Base-by-base conservation (phyloP, 306 rosid species). In the Parietaria judaica region DNA sequence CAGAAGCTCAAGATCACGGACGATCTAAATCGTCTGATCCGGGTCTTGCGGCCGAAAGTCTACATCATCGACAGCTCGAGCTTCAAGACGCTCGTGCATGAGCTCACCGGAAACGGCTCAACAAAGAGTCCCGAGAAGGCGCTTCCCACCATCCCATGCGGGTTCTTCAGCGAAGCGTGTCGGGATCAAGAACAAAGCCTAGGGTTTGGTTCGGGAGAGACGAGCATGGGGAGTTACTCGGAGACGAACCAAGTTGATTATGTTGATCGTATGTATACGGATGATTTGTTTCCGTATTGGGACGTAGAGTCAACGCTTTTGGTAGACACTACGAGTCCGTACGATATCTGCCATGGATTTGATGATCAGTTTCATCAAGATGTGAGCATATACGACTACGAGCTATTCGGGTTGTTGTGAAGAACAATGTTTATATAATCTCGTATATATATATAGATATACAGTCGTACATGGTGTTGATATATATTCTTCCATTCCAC, bases 61-160 rank as follows among this genome's bases (percentile, higher is more conserved):
- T 78, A 66, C 74, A 74, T 74, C 70, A 74, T 71, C 6, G 77
- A 74, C 63, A 61, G 51, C 65, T 74, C 77, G 11, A 70, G 68
- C 54, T 78, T 78, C 83, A 78, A 74, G 69, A 58, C 9, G 6
- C 79, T 78, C 4, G 83, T 78, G 15, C 83, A 78, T 54, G 74
- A 70, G 57, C 77, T 74, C 50, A 78, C 83, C 7, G 83, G 80
- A 7, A 74, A 70, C 64, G 59, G 68, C 39, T 53, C 4, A 56
- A 55, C 69, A 4, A 46, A 47, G 48, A 45, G 72, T 60, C 23
- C 57, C 65, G 3, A 69, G 56, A 51, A 35, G 52, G 10, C 56
- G 63, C 17, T 34, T 47, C 56, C 73, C 67, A 43, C 54, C 37
- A 13, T 65, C 79, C 52, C 3, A 36, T 16, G 72, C 60, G 4